Evolutionary conservation across 306 rosid species (phyloP).

Genomic region (Acacia crassicarpa): DNA sequence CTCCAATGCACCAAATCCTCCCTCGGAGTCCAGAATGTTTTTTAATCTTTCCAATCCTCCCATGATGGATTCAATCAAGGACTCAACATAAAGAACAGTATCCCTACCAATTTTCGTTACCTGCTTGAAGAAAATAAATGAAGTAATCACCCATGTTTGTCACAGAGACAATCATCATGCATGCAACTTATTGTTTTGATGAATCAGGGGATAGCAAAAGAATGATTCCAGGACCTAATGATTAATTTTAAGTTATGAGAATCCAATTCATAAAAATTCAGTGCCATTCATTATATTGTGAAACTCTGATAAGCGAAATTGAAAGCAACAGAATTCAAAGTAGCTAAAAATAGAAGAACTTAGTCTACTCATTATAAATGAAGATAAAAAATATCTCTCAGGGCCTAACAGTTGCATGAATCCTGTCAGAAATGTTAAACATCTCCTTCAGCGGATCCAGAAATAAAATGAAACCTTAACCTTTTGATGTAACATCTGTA

Average conservation of each 20-base stretch:
- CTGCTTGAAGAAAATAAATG: constrained; percentile 52
- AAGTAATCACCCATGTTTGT: constrained; percentile 30
- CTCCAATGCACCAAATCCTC: constrained; percentile 98
- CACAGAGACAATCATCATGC: constrained; percentile 11
- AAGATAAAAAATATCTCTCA: background rate
- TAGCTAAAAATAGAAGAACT: constrained; percentile 20
- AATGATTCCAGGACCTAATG: constrained; percentile 23
- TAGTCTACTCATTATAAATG: constrained; percentile 12
- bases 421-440: background rate
- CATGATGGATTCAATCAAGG: constrained; percentile 96
- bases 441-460: constrained; percentile 17
- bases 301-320: constrained; percentile 1
- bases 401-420: constrained; percentile 17
- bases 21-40: constrained; percentile 96
- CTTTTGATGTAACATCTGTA: background rate
- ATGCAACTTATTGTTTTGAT: background rate
- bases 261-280: constrained; percentile 22
- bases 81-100: constrained; percentile 96
- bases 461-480: constrained; percentile 12
- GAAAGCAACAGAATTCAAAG: background rate
- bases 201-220: constrained; percentile 8
- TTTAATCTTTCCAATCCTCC: constrained; percentile 98
- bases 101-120: constrained; percentile 95
- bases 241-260: background rate
- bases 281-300: constrained; percentile 21